These are phyloP conservation scores for Osmanthus fragrans DNA, from an alignment of 257 asterid genomes.

Conservation along the genomic window DNA sequence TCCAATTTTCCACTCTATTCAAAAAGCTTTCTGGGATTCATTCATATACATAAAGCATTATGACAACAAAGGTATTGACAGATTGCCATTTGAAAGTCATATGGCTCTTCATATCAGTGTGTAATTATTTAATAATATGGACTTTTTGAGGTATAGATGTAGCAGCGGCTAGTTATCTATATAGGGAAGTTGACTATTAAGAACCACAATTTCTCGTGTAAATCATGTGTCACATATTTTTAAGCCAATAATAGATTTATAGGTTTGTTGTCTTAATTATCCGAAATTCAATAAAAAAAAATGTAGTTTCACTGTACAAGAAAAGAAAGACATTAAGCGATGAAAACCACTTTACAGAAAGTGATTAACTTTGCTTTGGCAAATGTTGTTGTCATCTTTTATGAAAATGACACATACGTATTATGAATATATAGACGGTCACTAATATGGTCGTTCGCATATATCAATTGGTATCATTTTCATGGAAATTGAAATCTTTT, in stretches of 20 bases:
- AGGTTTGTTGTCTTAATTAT: conserved; percentile 19
- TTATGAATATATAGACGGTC: too few relatives aligned
- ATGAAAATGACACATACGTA: conserved; percentile 25
- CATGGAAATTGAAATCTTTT: too few relatives aligned
- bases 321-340: conserved; percentile 46
- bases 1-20: background rate
- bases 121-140: conserved; percentile 8
- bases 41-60: background rate
- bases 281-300: conserved; percentile 15
- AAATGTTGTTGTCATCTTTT: conserved; percentile 42
- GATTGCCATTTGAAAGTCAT: conserved; percentile 18
- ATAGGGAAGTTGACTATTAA: conserved; percentile 31
- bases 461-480: too few relatives aligned
- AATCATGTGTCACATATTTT: conserved; percentile 17
- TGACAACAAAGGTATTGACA: conserved; percentile 13
- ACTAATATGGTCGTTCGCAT: too few relatives aligned
- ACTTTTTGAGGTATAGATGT: conserved; percentile 18
- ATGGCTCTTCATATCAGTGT: conserved; percentile 10
- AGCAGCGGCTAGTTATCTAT: background rate
- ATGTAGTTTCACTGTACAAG: conserved; percentile 20
- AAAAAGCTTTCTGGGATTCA: background rate
- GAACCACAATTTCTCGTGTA: conserved; percentile 17
- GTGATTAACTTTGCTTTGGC: conserved; percentile 49
- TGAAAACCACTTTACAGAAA: conserved; percentile 64
- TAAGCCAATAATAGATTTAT: conserved; percentile 20